Base-by-base conservation (phyloP, 306 rosid species). In the Quillaja saponaria region DNA sequence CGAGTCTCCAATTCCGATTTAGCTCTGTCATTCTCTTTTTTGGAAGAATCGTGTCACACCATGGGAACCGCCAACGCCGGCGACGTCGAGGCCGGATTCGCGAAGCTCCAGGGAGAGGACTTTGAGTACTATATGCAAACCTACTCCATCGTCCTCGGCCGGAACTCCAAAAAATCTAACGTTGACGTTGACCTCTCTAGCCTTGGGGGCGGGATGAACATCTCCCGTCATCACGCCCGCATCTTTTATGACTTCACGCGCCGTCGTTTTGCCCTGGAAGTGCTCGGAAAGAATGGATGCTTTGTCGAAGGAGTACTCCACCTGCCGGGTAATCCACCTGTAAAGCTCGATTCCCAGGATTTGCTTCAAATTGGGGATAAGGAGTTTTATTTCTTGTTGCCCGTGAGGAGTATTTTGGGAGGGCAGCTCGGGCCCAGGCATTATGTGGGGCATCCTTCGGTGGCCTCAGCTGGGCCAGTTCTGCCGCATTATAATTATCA, bases 121-220 rank as follows among this genome's bases (percentile, higher is more conserved):
- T 94, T 94, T 77, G 99, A 94, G 74, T 94, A 94, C 86, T 94
- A 94, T 66, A 94, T 89, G 99, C 99, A 94, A 57, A 94, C 99
- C 73, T 94, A 94, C 78, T 89, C 97, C 55, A 94, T 94, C 46
- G 79, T 94, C 71, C 91, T 94, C 2, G 99, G 99, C 45, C 95
- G 99, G 13, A 94, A 94, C 65, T 94, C 99, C 63, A 94, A 94
- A 79, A 94, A 89, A 72, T 89, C 99, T 21, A 89, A 82, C 35
- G 99, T 94, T 6, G 99, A 94, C 55, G 97, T 94, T 6, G 99
- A 94, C 77, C 96, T 94, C 39, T 94, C 99, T 7, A 87, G 96
- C 76, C 97, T 94, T 64, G 99, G 99, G 11, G 99, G 99, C 14
- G 99, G 99, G 0, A 94, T 94, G 99, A 94, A 94, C 80, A 94